phyloP scores from a whole-genome alignment of 2,329 filamentous ascomycete species.

The Diaporthe humulicola region DNA sequence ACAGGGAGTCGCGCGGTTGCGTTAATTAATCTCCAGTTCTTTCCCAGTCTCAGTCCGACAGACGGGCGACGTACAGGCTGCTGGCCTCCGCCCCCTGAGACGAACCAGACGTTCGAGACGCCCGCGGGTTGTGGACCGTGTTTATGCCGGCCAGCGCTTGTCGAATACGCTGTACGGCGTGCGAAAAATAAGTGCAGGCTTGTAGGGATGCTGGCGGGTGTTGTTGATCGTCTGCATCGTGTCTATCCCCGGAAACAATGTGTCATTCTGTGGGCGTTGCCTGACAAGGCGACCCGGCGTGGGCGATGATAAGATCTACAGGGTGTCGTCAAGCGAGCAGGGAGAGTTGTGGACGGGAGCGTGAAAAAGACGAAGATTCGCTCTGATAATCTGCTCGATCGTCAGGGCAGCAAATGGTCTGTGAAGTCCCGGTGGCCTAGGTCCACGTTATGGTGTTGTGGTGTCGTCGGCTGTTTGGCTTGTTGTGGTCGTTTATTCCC shows the following conservation, averaged over 20 bases:
- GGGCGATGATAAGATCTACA: conserved; percentile 26
- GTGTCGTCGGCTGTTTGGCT: neutral
- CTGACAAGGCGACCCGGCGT: conserved; percentile 16
- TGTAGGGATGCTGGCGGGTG: neutral
- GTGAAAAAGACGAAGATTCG: neutral
- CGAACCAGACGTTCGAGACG: neutral
- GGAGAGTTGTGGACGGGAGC: neutral
- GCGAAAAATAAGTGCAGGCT: neutral
- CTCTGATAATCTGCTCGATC: neutral
- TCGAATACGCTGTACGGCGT: neutral
- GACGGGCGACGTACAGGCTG: neutral
- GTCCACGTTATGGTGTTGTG: no score
- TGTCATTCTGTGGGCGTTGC: conserved; percentile 9
- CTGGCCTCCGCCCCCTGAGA: neutral
- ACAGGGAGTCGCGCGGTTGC: conserved; percentile 6
- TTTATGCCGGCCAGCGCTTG: conserved; percentile 8
- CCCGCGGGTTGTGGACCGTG: neutral
- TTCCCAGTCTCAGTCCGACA: neutral
- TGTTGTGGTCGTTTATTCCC: neutral
- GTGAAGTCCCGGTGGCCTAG: neutral
- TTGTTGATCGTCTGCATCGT: neutral
- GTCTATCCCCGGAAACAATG: neutral
- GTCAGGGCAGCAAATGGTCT: neutral
- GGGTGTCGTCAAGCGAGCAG: conserved; percentile 1
- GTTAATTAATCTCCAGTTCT: conserved; percentile 19